Evolutionary conservation across 352 stramenopile species (phyloP).

Genomic region (Paralagenidium karlingii): DNA sequence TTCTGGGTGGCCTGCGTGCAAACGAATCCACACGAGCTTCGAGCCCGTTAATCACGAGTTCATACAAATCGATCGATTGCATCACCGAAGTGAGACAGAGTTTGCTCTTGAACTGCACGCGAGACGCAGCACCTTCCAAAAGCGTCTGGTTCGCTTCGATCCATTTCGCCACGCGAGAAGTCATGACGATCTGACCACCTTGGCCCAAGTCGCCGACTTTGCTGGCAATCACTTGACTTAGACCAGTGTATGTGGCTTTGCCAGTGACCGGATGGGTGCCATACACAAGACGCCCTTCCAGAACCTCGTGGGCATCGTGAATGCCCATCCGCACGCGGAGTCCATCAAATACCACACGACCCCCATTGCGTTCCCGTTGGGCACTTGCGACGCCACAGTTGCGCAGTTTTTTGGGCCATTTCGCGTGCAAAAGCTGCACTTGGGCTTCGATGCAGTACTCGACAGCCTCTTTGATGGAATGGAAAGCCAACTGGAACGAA

Average conservation of each 20-base stretch:
- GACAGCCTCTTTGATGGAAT: conserved; percentile 32
- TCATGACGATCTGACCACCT: conserved; percentile 40
- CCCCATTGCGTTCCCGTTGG: conserved; percentile 2
- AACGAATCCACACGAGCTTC: too few species aligned
- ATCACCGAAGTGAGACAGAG: too few species aligned
- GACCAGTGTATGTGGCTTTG: conserved; percentile 35
- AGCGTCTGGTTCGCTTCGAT: conserved; percentile 10
- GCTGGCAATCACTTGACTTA: conserved; percentile 44
- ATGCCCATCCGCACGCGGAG: conserved; percentile 45
- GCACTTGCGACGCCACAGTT: conserved; percentile 10
- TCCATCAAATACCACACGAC: conserved; percentile 31
- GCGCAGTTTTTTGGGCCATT: conserved; percentile 35
- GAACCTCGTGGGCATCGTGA: conserved; percentile 22
- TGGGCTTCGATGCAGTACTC: conserved; percentile 44
- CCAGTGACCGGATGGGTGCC: conserved; percentile 28
- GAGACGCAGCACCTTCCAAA: too few species aligned
- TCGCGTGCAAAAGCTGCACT: conserved; percentile 17
- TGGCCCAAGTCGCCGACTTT: conserved; percentile 29
- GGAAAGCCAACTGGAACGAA: conserved; percentile 49
- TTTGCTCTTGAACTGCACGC: too few species aligned
- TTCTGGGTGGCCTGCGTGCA: too few species aligned
- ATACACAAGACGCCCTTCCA: conserved; percentile 29
- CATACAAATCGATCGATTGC: too few species aligned
- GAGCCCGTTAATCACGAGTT: too few species aligned
- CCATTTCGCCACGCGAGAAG: conserved; percentile 24